Evolutionary conservation across 257 asterid genomes (phyloP), one percentile per base, ranked within the genome.

Genomic region (Osmanthus fragrans): DNA sequence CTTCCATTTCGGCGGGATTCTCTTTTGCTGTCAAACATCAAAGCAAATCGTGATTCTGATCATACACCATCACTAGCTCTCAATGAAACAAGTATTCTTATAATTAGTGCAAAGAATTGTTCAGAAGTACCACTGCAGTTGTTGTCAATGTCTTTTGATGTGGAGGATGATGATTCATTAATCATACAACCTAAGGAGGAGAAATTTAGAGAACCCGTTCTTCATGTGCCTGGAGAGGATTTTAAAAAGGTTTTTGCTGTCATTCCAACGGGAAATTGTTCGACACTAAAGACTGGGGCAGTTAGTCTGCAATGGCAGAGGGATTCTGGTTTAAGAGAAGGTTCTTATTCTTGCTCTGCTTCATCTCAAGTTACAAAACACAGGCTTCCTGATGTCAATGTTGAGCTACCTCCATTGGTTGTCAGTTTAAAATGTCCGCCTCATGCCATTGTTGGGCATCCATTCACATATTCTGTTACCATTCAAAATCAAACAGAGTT

Each of bases 161-260:
- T 73, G 25, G 96, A 85, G 75, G 94, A 84, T 30, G 82, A 80
- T 36, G 82, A 76, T 29, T 77, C 76, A 5, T 90, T 93, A 85
- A 63, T 65, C 49, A 77, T 93, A 73, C 85, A 80, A 72, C 94
- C 91, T 66, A 85, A 79, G 85, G 82, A 84, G 30, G 90, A 86
- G 73, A 91, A 84, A 74, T 88, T 84, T 30, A 69, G 33, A 75
- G 86, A 88, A 72, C 81, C 88, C 7, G 76, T 87, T 15, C 84
- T 85, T 78, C 90, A 93, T 72, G 93, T 85, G 80, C 97, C 98
- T 2, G 98, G 98, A 29, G 98, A 92, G 79, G 98, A 89, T 85
- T 96, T 92, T 82, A 96, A 88, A 90, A 92, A 96, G 88, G 92
- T 90, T 66, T 96, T 96, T 84, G 76, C 86, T 3, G 80, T 96